phyloP scores from a whole-genome alignment of 1,284 basidiomycete species.

The Xerocomus nothofagi region DNA sequence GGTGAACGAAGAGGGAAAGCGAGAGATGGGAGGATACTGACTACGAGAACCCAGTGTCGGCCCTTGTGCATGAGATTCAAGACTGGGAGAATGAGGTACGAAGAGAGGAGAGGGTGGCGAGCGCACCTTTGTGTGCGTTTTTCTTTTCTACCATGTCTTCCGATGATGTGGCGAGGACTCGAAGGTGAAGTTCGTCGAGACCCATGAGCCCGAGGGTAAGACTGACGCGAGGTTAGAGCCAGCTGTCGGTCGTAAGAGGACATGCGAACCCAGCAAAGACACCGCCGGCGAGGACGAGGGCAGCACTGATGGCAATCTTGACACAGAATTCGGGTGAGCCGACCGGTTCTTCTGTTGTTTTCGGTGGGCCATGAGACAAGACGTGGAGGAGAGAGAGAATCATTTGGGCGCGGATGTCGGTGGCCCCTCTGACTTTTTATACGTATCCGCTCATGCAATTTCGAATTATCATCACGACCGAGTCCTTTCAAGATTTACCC shows the following conservation, averaged over 20 bases:
- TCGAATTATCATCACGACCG: too few relatives aligned
- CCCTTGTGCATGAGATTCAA: slow-evolving; percentile 77
- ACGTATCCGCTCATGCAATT: too few relatives aligned
- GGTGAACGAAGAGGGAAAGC: not conserved
- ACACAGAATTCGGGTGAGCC: slow-evolving; percentile 61
- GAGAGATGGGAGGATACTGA: slow-evolving; percentile 40
- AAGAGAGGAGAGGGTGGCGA: not conserved
- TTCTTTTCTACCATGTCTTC: slow-evolving; percentile 64
- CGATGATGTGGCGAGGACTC: slow-evolving; percentile 81
- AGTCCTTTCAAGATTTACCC: too few relatives aligned
- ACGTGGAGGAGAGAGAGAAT: slow-evolving; percentile 3
- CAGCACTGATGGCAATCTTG: slow-evolving; percentile 64
- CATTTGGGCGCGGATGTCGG: slow-evolving; percentile 2
- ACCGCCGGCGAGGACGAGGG: slow-evolving; percentile 76
- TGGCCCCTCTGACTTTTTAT: not conserved
- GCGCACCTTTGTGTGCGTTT: slow-evolving; percentile 72
- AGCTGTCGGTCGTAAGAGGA: rapidly evolving
- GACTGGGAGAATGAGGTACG: slow-evolving; percentile 44
- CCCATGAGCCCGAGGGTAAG: slow-evolving; percentile 94
- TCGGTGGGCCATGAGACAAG: slow-evolving; percentile 1
- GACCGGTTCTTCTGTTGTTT: slow-evolving; percentile 29
- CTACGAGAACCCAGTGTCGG: slow-evolving; percentile 93
- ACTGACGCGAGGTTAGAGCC: slow-evolving; percentile 26
- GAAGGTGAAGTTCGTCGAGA: slow-evolving; percentile 88
- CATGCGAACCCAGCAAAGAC: slow-evolving; percentile 75